Evolutionary conservation across 768 basidiomycete species (phyloP).

Genomic region (Cubamyces sp.): DNA sequence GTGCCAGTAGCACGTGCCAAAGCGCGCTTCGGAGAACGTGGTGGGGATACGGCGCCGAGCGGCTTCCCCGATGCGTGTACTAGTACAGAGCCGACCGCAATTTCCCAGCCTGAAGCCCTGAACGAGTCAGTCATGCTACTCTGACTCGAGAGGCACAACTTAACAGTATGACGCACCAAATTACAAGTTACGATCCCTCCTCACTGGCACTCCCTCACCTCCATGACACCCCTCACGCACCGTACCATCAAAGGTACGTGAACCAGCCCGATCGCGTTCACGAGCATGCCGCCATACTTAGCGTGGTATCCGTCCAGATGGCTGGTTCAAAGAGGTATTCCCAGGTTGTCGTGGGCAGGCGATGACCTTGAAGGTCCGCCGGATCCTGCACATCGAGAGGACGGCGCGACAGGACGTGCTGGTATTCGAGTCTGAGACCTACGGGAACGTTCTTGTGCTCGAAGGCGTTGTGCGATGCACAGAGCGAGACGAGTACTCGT

Average conservation of each 20-base stretch:
- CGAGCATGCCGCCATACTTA: not conserved
- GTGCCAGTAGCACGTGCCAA: too few species aligned
- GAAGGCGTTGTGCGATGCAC: conserved; percentile 97
- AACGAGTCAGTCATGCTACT: too few species aligned
- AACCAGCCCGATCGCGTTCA: too few species aligned
- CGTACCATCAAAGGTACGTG: conserved; percentile 40
- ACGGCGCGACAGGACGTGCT: conserved; percentile 96
- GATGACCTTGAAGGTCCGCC: conserved; percentile 94
- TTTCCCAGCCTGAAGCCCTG: too few species aligned
- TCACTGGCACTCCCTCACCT: not conserved
- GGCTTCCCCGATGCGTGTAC: too few species aligned
- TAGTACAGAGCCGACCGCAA: too few species aligned
- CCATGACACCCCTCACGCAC: conserved; percentile 44
- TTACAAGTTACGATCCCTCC: too few species aligned
- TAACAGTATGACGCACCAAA: not conserved
- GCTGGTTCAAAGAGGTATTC: conserved; percentile 95
- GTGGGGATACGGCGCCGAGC: too few species aligned
- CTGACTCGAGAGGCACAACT: too few species aligned
- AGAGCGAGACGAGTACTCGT: conserved; percentile 99
- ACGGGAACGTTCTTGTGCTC: conserved; percentile 94
- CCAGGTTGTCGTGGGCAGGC: conserved; percentile 97
- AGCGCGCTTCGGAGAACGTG: too few species aligned
- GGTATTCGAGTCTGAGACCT: conserved; percentile 94
- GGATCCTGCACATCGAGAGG: conserved; percentile 92
- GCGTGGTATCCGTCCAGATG: conserved; percentile 52